Percentiles rank a stretch among this genome's conserved stretches.
phyloP scores from a whole-genome alignment of 805 yeast species.

The Hermanozyma aechmeae region DNA sequence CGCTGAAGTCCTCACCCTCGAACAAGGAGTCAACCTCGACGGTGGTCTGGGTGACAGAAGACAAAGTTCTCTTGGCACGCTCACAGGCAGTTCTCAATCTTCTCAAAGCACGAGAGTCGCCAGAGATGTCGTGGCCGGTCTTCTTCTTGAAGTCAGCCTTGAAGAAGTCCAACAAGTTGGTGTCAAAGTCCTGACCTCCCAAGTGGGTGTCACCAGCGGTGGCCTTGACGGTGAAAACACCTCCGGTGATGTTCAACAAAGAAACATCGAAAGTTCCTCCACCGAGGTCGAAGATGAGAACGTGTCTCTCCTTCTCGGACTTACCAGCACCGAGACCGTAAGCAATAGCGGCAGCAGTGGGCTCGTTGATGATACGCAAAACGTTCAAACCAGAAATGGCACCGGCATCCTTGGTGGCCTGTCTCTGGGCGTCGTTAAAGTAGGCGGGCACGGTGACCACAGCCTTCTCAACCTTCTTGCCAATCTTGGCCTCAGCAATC shows the following conservation, averaged over 20 bases:
- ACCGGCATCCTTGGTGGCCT: slow-evolving; percentile 45
- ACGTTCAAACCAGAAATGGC: slow-evolving; percentile 43
- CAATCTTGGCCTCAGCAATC: slow-evolving; percentile 87
- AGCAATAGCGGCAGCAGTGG: slow-evolving; percentile 94
- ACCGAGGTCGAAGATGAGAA: slow-evolving; percentile 89
- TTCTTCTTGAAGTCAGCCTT: slow-evolving; percentile 38
- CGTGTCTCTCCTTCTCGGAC: slow-evolving; percentile 48
- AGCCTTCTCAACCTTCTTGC: slow-evolving; percentile 57
- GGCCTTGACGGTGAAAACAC: slow-evolving; percentile 94
- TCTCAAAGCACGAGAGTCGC: slow-evolving; percentile 41
- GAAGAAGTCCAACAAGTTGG: slow-evolving; percentile 41
- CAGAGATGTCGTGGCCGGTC: slow-evolving; percentile 37
- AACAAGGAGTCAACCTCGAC: slow-evolving; percentile 92
- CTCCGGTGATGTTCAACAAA: slow-evolving; percentile 83
- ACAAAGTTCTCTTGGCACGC: slow-evolving; percentile 94
- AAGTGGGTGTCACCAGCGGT: slow-evolving; percentile 53
- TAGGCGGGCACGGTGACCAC: slow-evolving; percentile 43
- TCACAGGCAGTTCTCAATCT: slow-evolving; percentile 96
- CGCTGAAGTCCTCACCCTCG: slow-evolving; percentile 93
- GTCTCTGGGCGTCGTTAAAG: slow-evolving; percentile 43
- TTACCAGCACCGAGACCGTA: slow-evolving; percentile 34
- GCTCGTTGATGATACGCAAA: slow-evolving; percentile 40
- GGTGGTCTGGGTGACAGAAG: slow-evolving; percentile 91
- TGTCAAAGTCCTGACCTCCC: slow-evolving; percentile 46
- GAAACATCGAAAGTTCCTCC: slow-evolving; percentile 99